These are phyloP conservation scores for Ustilago nuda DNA, from an alignment of 1,284 basidiomycete species.

Conservation along the genomic window DNA sequence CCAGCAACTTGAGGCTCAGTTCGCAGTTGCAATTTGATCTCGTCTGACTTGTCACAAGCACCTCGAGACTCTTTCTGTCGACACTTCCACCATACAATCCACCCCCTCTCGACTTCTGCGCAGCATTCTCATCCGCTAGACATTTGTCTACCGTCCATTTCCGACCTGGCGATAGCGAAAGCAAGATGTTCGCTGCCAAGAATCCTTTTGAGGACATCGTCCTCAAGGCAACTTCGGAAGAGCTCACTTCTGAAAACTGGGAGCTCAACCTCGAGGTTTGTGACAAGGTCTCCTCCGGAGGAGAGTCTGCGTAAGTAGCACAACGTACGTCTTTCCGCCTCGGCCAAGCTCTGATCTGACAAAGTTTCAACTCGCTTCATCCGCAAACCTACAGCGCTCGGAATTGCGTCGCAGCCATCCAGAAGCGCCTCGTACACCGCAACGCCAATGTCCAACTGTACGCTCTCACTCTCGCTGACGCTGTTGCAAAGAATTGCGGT, in stretches of 20 bases:
- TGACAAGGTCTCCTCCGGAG: slow-evolving; percentile 92
- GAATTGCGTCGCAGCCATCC: slow-evolving; percentile 83
- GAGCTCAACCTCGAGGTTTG: slow-evolving; percentile 93
- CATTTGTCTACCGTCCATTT: background rate
- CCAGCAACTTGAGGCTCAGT: slow-evolving; percentile 7
- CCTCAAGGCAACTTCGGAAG: slow-evolving; percentile 93
- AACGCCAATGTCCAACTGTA: slow-evolving; percentile 97
- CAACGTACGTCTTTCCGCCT: background rate
- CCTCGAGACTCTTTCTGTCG: background rate
- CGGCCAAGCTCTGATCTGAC: background rate
- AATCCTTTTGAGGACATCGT: slow-evolving; percentile 96
- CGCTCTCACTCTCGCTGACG: slow-evolving; percentile 74
- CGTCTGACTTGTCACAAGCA: background rate
- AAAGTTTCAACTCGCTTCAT: slow-evolving; percentile 7
- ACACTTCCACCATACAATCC: background rate
- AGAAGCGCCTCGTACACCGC: slow-evolving; percentile 91
- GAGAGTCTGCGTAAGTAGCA: slow-evolving; percentile 68
- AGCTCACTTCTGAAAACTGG: slow-evolving; percentile 94
- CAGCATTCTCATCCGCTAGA: background rate
- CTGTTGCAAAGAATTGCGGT: slow-evolving; percentile 84
- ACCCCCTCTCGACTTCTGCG: background rate
- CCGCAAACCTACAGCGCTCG: slow-evolving; percentile 76
- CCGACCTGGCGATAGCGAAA: background rate
- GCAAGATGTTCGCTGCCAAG: slow-evolving; percentile 67
- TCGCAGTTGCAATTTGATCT: background rate